Base-by-base conservation (phyloP, 345 rosid species). In the Rhodamnia argentea region DNA sequence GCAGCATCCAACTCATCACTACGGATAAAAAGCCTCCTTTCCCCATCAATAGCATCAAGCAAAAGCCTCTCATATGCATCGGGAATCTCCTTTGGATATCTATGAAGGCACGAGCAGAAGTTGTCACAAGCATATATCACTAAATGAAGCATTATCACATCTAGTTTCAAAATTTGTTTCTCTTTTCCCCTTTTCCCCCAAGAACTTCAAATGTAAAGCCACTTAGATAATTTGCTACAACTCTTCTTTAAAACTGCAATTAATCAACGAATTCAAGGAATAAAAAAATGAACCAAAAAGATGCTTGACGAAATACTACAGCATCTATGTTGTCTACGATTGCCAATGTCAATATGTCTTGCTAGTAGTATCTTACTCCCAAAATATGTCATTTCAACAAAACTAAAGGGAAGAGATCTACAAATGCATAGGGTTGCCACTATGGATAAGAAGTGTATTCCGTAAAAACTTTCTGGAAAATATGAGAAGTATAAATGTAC, bases 1-100 rank as follows among this genome's bases (percentile, higher is more conserved):
- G 98, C 98, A 54, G 98, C 99, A 87, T 94, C 94, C 47, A 95
- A 95, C 88, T 96, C 99, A 85, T 96, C 99, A 58, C 98, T 96
- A 83, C 98, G 92, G 89, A 96, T 95, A 88, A 96, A 96, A 87
- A 95, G 87, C 82, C 98, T 93, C 85, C 99, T 93, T 91, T 96
- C 99, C 24, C 99, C 99, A 92, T 93, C 98, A 60, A 96, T 93
- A 3, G 98, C 98, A 86, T 96, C 99, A 60, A 95, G 90, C 83
- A 96, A 90, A 86, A 96, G 98, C 92, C 99, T 94, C 92, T 95
- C 98, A 54, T 96, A 96, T 58, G 98, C 99, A 86, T 95, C 98
- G 27, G 98, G 99, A 85, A 96, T 95, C 94, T 95, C 99, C 82
- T 95, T 96, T 8, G 98, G 95, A 85, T 96, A 96, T 88, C 98